phyloP scores from a whole-genome alignment of 2,329 filamentous ascomycete genomes.

The Fusarium cicatricum region DNA sequence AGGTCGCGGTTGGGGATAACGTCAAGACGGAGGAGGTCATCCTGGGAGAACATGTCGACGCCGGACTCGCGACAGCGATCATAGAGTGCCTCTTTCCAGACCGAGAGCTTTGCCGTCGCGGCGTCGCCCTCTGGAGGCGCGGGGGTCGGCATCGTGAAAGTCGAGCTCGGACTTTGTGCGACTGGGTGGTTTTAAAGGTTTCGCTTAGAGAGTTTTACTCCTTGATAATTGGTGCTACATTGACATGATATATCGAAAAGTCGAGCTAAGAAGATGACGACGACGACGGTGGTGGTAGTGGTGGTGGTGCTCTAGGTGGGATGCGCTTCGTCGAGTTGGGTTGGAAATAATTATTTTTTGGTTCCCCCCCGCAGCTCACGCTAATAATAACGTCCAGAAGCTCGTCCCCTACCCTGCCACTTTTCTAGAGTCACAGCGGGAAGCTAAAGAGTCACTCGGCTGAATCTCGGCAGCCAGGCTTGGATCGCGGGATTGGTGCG shows the following conservation, averaged over 20 bases:
- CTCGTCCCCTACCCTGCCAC: constrained; percentile 37
- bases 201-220: neutral
- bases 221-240: constrained; percentile 36
- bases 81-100: constrained; percentile 66
- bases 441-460: neutral
- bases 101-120: constrained; percentile 53
- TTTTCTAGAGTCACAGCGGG: constrained; percentile 3
- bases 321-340: constrained; percentile 10
- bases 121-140: constrained; percentile 43
- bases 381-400: constrained; percentile 17
- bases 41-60: constrained; percentile 63
- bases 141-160: constrained; percentile 42
- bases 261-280: constrained; percentile 9
- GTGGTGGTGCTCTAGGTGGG: constrained; percentile 4
- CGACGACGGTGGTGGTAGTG: no score
- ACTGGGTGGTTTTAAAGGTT: neutral
- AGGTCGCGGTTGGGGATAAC: constrained; percentile 66
- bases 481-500: neutral
- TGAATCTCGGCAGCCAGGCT: constrained; percentile 11
- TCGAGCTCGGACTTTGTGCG: no score
- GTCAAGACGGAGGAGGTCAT: constrained; percentile 64
- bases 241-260: constrained; percentile 28
- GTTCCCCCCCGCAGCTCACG: constrained; percentile 17
- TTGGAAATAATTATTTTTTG: constrained; percentile 42
- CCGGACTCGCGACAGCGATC: constrained; percentile 61